A percentile compares a stretch with the other conserved stretches of the same genome.
phyloP scores from a whole-genome alignment of 371 early-diverging fungal genomes.

The Actinomortierella wolfii region DNA sequence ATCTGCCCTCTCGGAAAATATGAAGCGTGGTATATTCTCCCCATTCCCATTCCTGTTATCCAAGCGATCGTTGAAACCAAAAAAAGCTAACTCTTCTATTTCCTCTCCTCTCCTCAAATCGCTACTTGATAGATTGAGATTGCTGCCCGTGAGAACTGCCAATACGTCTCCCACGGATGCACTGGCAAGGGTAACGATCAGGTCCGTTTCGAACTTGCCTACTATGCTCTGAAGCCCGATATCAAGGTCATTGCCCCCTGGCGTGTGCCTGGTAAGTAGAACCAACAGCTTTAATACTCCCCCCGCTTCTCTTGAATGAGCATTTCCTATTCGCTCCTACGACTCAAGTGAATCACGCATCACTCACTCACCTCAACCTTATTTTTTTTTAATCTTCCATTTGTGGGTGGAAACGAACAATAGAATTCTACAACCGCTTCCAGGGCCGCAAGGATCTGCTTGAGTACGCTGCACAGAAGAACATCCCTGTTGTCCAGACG shows the following conservation, averaged over 20 bases:
- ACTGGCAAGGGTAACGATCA: conserved; percentile 99
- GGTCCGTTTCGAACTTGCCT: conserved; percentile 97
- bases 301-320: neutral
- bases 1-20: too few relatives aligned
- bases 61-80: too few relatives aligned
- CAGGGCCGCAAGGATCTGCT: conserved; percentile 92
- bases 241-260: conserved; percentile 97
- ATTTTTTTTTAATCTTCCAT: conserved; percentile 4
- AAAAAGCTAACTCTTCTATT: neutral
- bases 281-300: neutral
- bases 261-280: conserved; percentile 81
- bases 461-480: conserved; percentile 89
- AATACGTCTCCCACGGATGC: conserved; percentile 96
- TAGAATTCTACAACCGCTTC: conserved; percentile 93
- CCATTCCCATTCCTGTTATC: too few relatives aligned
- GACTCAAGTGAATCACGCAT: neutral
- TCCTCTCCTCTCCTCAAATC: neutral
- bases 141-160: conserved; percentile 89
- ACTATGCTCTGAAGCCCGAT: conserved; percentile 91
- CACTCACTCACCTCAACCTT: neutral
- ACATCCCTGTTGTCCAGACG: conserved; percentile 94
- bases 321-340: neutral
- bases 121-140: conserved; percentile 79
- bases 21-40: too few relatives aligned
- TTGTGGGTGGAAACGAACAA: too few relatives aligned